Evolutionary conservation across 1,284 basidiomycete species (phyloP), one percentile per base, ranked within the genome.

Genomic region (Ustilago trichophora): DNA sequence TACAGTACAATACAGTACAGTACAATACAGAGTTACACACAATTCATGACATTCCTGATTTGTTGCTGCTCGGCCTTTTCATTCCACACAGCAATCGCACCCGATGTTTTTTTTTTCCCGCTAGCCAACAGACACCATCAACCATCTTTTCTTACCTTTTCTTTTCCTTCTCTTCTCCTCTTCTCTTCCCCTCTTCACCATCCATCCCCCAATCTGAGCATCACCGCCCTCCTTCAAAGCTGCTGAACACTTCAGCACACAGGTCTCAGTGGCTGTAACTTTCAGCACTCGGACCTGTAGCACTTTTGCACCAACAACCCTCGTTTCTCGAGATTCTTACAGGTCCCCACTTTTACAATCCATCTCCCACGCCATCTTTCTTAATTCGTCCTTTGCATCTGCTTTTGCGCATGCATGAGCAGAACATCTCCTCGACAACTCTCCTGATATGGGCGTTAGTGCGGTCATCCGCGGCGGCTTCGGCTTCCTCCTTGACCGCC

Each of bases 381-480:
- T 11, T 7, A 13, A 7, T n/a, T 29, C 29, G 12, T 44, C 19
- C 19, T 22, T 40, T 26, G 16, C 37, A 29, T 24, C 25, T 29
- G 27, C 27, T 50, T 27, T 22, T 27, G 26, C 33, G 34, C 40
- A 45, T 54, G 46, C 51, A 54, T 54, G 51, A 46, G 41, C 50
- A 54, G 35, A 27, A n/a, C 18, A 31, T 15, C 27, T 16, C 25
- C 21, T 22, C 27, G 10, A n/a, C 21, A n/a, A 10, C 18, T 43
- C 40, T 46, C 35, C 34, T 46, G 53, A 45, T 16, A 68, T 68
- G 65, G 58, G 54, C 45, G 43, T 68, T 34, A 50, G 54, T 36
- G 59, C 58, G 37, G 54, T 31, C 46, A 40, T 68, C n/a, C 58
- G 65, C 11, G 65, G 42, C 37, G 33, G 65, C 50, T 56, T 68